Base-by-base conservation (phyloP, 2,329 filamentous ascomycete species). In the Diaporthe caulivora region DNA sequence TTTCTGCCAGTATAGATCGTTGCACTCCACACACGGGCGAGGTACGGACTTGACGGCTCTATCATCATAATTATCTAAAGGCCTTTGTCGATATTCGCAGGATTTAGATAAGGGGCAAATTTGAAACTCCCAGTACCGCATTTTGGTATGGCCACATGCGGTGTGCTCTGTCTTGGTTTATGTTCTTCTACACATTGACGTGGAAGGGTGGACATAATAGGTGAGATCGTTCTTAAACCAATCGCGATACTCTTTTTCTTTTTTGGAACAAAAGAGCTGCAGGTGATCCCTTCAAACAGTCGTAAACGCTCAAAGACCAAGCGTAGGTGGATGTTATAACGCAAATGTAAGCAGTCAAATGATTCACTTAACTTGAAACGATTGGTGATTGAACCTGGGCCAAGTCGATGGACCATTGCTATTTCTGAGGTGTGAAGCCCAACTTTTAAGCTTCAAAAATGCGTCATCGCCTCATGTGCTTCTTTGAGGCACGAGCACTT, bases 31-130 rank as follows among this genome's bases (percentile, higher is more conserved):
- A 21, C 60, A 65, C 1, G 60, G 60, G 10, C 42, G 21, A 2
- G 42, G 44, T 15, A 49, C 60, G 3, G 49, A 34, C 21, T 65
- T 65, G n/a, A 58, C 4, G 5, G 11, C 49, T 9, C 5, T 29
- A 24, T 4, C n/a, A 8, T 13, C 10, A 15, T 37, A 65, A 8
- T 17, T 49, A 29, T 65, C 49, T 15, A 21, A 17, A 37, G 60
- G 60, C 1, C 21, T 24, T 8, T 34, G 17, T 49, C 60, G 60
- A 24, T 24, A 2, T 2, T 34, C 26, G 42, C 60, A 65, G 10
- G 60, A 29, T 11, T 65, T n/a, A 26, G 10, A 26, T n/a, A 29
- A 34, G 26, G 60, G 60, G 18, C 60, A 65, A 11, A 65, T 65
- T 21, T 65, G 11, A 18, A 65, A 65, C 2, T 21, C 37, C 60